Conservation (phyloP, 164 flowering plant genomes). For the Magnolia officinalis region DNA sequence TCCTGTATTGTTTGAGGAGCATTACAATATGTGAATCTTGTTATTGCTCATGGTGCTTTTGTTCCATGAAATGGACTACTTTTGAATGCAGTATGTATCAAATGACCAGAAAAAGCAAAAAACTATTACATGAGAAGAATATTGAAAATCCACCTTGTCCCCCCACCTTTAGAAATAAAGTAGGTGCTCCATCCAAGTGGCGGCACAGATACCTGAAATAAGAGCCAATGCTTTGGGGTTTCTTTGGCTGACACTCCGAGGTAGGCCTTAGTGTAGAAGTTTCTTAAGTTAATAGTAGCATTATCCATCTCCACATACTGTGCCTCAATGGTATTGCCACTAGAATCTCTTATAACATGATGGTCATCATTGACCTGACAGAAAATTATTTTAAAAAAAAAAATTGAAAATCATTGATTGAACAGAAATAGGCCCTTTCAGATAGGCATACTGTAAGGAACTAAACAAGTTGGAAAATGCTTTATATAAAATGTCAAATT, state of each 20-base stretch:
- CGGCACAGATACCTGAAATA: slow-evolving; percentile 65
- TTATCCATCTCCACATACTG: slow-evolving; percentile 63
- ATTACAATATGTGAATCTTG: slow-evolving; percentile 1
- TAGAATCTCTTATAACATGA: slow-evolving; percentile 61
- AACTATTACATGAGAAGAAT: neutral
- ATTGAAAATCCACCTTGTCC: slow-evolving; percentile 30
- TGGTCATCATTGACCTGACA: slow-evolving; percentile 56
- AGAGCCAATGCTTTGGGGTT: slow-evolving; percentile 70
- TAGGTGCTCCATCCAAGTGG: slow-evolving; percentile 87
- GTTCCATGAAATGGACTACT: neutral
- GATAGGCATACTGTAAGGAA: neutral
- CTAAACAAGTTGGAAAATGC: neutral
- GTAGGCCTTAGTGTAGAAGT: slow-evolving; percentile 61
- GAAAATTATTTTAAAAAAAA: neutral
- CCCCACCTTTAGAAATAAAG: slow-evolving; percentile 51
- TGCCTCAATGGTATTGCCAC: slow-evolving; percentile 43
- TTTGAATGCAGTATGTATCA: neutral
- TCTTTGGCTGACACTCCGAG: slow-evolving; percentile 37
- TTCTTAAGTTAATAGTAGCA: slow-evolving; percentile 57
- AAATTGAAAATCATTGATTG: neutral
- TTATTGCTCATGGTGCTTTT: neutral
- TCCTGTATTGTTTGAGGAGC: slow-evolving; percentile 27
- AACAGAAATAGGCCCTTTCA: neutral
- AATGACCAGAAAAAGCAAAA: neutral
- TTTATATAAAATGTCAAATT: too few species aligned